A percentile compares a stretch with the other conserved stretches of the same genome.
Evolutionary conservation across 2,329 filamentous ascomycete genomes (phyloP).

Genomic region (Leptosphaerulina australis): DNA sequence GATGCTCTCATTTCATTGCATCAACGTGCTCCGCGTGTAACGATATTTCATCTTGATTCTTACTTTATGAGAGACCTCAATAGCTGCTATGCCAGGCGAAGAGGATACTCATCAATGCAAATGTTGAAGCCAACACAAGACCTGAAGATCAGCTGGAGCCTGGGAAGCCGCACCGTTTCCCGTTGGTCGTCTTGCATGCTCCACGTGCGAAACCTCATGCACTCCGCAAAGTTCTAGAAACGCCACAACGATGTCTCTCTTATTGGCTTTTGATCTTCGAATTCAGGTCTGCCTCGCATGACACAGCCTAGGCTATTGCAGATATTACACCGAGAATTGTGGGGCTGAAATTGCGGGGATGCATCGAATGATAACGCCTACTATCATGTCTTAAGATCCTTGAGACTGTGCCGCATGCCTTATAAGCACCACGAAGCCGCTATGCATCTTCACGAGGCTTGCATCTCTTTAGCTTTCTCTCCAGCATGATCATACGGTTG

Average conservation of each 20-base stretch:
- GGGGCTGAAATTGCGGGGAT: constrained; percentile 17
- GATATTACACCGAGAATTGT: constrained; percentile 16
- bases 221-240: constrained; percentile 3
- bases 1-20: constrained; percentile 1
- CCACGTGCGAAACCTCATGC: constrained; percentile 5
- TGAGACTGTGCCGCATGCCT: constrained; percentile 1
- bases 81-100: too few species aligned
- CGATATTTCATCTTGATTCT: not conserved
- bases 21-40: not conserved
- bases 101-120: not conserved
- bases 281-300: not conserved
- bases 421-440: constrained; percentile 8
- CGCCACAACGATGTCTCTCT: not conserved
- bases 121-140: not conserved
- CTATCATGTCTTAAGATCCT: constrained; percentile 7
- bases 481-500: constrained; percentile 22
- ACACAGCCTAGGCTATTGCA: not conserved
- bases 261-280: not conserved
- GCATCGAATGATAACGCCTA: constrained; percentile 12
- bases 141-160: constrained; percentile 14
- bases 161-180: not conserved
- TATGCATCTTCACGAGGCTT: not conserved
- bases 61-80: not conserved
- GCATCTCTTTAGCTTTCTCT: not conserved
- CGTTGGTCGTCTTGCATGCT: not conserved